Percentiles rank a stretch among this genome's conserved stretches.
These are phyloP conservation scores for Paramecium sexaurelia DNA, from an alignment of 73 alveolate species.

Conservation along the genomic window DNA sequence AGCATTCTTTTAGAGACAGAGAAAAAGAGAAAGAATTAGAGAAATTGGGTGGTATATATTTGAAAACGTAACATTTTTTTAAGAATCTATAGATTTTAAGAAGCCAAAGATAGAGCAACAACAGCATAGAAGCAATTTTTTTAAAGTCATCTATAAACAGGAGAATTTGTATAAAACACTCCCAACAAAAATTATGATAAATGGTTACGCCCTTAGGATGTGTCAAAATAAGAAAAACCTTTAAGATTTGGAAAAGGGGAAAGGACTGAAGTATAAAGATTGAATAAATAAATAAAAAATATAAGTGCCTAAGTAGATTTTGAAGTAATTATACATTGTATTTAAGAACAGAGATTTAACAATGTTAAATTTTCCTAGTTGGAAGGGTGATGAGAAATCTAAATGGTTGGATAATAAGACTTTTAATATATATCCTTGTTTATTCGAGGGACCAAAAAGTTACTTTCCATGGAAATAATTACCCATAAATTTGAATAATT, in stretches of 20 bases:
- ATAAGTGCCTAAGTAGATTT: constrained; percentile 4
- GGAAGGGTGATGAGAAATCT: constrained; percentile 25
- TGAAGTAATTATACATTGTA: background rate
- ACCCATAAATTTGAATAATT: constrained; percentile 1
- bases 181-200: background rate
- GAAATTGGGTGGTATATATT: constrained; percentile 21
- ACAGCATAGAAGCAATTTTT: background rate
- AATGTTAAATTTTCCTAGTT: constrained; percentile 31
- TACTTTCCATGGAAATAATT: background rate
- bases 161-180: background rate
- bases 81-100: background rate
- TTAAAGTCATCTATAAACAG: background rate
- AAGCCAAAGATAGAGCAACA: constrained; percentile 32
- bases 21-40: constrained; percentile 44
- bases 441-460: background rate
- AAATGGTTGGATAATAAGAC: constrained; percentile 18
- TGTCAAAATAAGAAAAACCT: constrained; percentile 8
- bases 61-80: background rate
- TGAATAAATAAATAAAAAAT: background rate
- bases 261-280: constrained; percentile 7
- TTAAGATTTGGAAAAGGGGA: constrained; percentile 45
- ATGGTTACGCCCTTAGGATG: constrained; percentile 2
- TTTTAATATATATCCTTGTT: constrained; percentile 42
- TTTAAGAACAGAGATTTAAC: background rate
- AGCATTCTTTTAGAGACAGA: constrained; percentile 51